A percentile compares a stretch with the other conserved stretches of the same genome.
Evolutionary conservation across 192 early-diverging fungal species (phyloP).

Genomic region (Obelidium mucronatum): DNA sequence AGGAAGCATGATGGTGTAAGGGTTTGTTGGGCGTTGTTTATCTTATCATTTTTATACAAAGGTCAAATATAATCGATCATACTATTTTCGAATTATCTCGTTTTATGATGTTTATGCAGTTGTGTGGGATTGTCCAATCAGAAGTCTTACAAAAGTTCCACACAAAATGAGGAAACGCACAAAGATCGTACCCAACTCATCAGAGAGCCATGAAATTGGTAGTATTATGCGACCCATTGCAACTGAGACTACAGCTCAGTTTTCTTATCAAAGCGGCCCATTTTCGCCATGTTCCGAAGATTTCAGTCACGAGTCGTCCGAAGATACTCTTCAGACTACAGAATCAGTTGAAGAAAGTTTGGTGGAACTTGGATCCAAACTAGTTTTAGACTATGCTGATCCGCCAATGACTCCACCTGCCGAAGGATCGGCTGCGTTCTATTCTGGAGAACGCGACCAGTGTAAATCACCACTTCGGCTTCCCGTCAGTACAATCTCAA

Average conservation of each 20-base stretch:
- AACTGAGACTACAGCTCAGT: not conserved
- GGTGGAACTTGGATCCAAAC: conserved; percentile 11
- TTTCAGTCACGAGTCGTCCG: no score
- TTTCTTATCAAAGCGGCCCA: not conserved
- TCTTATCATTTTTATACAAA: no score
- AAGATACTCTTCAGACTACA: not conserved
- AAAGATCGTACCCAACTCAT: not conserved
- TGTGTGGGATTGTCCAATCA: not conserved
- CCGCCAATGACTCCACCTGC: conserved; percentile 9
- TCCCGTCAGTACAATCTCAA: not conserved
- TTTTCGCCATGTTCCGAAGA: conserved; percentile 11
- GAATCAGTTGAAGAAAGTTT: not conserved
- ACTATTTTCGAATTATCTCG: no score
- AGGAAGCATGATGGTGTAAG: not conserved
- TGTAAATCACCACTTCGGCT: not conserved
- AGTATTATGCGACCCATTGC: not conserved
- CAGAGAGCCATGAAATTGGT: not conserved
- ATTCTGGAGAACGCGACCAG: no score
- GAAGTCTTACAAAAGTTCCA: not conserved
- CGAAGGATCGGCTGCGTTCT: not conserved
- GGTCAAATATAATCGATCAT: no score
- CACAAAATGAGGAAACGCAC: not conserved
- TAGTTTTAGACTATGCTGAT: conserved; percentile 4
- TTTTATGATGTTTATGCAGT: not conserved
- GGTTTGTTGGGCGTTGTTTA: not conserved